phyloP scores from a whole-genome alignment of 1,284 basidiomycete species.

The Rhodotorula sp. region DNA sequence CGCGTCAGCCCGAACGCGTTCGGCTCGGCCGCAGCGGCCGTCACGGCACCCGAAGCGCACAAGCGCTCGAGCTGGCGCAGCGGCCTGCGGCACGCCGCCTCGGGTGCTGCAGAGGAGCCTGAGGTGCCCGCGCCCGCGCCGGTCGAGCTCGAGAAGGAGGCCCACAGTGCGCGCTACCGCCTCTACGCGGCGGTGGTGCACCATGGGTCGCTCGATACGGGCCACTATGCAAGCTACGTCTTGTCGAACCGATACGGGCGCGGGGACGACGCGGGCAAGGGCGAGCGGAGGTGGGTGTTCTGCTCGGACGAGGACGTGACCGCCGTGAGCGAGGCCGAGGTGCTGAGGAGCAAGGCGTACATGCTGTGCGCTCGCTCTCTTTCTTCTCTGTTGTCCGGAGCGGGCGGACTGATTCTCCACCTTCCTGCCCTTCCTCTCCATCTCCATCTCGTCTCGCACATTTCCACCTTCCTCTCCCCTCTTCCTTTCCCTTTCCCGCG shows the following conservation, averaged over 20 bases:
- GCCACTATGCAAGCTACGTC: slow-evolving; percentile 38
- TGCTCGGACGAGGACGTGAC: slow-evolving; percentile 77
- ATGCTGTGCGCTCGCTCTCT: slow-evolving; percentile 58
- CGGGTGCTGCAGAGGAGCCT: neutral
- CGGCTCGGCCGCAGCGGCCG: slow-evolving; percentile 8
- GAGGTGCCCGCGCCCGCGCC: neutral
- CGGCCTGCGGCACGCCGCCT: neutral
- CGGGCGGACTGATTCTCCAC: too few relatives aligned
- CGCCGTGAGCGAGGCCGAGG: slow-evolving; percentile 78
- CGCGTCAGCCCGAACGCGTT: slow-evolving; percentile 10
- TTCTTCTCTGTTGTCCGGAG: neutral
- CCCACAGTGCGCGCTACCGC: slow-evolving; percentile 46
- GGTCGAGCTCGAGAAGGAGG: slow-evolving; percentile 50
- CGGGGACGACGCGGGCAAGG: slow-evolving; percentile 31
- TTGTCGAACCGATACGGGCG: slow-evolving; percentile 38
- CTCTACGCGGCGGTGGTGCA: slow-evolving; percentile 78
- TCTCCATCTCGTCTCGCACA: too few relatives aligned
- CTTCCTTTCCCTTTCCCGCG: neutral
- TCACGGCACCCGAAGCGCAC: neutral
- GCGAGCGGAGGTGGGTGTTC: slow-evolving; percentile 77
- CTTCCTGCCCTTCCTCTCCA: too few relatives aligned
- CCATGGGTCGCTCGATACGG: slow-evolving; percentile 84
- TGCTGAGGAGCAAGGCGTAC: slow-evolving; percentile 85
- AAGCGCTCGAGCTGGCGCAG: slow-evolving; percentile 1
- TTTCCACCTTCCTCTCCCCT: neutral